phyloP scores from a whole-genome alignment of 2,329 filamentous ascomycete species.

The Cryphonectria carpinicola region DNA sequence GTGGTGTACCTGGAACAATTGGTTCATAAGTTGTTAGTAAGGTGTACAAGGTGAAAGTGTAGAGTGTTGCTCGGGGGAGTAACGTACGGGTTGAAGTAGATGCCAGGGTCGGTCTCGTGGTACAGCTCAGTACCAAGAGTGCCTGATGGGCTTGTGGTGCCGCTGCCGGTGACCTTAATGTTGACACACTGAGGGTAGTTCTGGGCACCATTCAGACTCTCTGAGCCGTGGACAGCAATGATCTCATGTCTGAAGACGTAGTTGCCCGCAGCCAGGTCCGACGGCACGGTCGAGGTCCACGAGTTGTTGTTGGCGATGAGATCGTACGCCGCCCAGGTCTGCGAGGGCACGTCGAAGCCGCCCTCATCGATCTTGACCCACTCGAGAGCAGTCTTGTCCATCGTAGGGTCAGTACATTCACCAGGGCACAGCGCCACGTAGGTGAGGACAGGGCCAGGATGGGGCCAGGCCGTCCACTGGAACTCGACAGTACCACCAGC shows the following conservation, averaged over 20 bases:
- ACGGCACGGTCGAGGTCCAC: slow-evolving; percentile 46
- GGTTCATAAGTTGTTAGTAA: background rate
- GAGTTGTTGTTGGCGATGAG: slow-evolving; percentile 53
- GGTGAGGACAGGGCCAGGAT: slow-evolving; percentile 38
- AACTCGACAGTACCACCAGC: slow-evolving; percentile 31
- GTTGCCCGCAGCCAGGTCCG: slow-evolving; percentile 40
- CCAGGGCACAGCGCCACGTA: slow-evolving; percentile 36
- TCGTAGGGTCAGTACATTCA: slow-evolving; percentile 34
- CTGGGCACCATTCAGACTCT: slow-evolving; percentile 48
- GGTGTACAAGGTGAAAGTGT: too few relatives aligned
- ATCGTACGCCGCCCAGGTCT: slow-evolving; percentile 42
- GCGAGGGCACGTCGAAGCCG: slow-evolving; percentile 36
- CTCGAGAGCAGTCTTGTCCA: slow-evolving; percentile 37
- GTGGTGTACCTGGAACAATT: slow-evolving; percentile 22
- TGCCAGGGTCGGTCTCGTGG: slow-evolving; percentile 33
- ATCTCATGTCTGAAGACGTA: slow-evolving; percentile 56
- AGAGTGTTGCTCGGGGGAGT: background rate
- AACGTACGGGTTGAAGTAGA: slow-evolving; percentile 34
- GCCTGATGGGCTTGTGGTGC: slow-evolving; percentile 36
- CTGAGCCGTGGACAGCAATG: slow-evolving; percentile 49
- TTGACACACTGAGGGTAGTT: slow-evolving; percentile 54
- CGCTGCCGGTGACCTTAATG: slow-evolving; percentile 46
- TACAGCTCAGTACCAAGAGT: slow-evolving; percentile 35
- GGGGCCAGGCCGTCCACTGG: slow-evolving; percentile 38
- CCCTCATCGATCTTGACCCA: slow-evolving; percentile 44